These are phyloP conservation scores for Helichrysum umbraculigerum DNA, from an alignment of 129 eudicot genomes.

Conservation along the genomic window DNA sequence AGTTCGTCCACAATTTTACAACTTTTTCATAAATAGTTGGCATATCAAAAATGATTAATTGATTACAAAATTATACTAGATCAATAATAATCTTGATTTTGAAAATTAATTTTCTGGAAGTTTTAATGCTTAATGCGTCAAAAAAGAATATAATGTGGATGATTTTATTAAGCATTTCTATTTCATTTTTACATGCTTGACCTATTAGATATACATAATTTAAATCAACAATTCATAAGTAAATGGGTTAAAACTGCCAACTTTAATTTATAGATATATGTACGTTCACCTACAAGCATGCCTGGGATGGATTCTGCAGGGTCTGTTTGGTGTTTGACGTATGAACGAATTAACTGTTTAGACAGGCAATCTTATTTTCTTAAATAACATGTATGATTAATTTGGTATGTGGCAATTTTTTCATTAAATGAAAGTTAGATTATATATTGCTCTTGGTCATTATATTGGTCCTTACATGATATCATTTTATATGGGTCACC, in stretches of 20 bases:
- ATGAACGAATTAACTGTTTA: neutral
- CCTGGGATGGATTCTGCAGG: neutral
- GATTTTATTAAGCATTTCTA: neutral
- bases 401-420: conserved; percentile 4
- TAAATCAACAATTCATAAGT: neutral
- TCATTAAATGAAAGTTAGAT: neutral
- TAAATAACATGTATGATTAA: conserved; percentile 9
- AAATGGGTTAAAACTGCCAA: neutral
- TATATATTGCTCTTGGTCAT: neutral
- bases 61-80: neutral
- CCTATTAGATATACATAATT: neutral
- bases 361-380: neutral
- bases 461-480: neutral
- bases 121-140: neutral
- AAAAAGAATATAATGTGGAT: neutral
- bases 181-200: neutral
- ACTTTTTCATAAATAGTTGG: neutral
- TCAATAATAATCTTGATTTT: neutral
- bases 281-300: neutral
- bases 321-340: neutral
- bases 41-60: neutral
- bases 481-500: neutral
- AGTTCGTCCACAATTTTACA: neutral
- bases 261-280: neutral
- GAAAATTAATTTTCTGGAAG: neutral